Evolutionary conservation across 768 basidiomycete genomes (phyloP), one percentile per base, ranked within the genome.

Genomic region (Podaxis mareebaensis): DNA sequence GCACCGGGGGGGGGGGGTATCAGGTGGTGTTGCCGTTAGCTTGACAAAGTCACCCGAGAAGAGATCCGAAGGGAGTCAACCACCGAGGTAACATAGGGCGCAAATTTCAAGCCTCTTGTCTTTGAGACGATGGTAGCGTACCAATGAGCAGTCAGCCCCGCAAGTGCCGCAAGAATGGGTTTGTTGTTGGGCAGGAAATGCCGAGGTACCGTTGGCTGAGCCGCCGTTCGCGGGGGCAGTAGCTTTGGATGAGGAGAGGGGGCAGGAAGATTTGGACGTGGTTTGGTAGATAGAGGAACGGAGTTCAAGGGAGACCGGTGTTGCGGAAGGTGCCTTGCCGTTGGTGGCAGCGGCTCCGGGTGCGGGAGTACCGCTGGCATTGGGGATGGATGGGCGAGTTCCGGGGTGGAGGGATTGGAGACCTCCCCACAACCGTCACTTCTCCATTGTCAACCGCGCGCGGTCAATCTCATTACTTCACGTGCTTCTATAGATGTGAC

Each of bases 11-110:
- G 58, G 82, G 76, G 26, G 26, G 24, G 75, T 81, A 66, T 70
- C 79, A 65, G 73, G 71, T 20, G 73, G 72, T 5, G 76, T 74
- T 13, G 75, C 73, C 5, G 90, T 85, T 67, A 95, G 83, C 71
- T 91, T 93, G 67, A 99, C 92, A 75, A 99, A 99, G 78, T 98
- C 96, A 11, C 96, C 96, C 48, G 91, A 92, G 78, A 94, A 98
- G 91, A 99, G 94, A 33, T 87, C 88, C 0, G 92, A 92, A 0
- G 97, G 95, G 82, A 99, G 99, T 51, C 97, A 92, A 2, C 96
- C 97, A 64, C 95, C 93, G 64, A 95, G 88, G 75, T 98, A 99
- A 76, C 96, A 99, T 1, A 92, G 83, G 0, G 90, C 84, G 69
- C 96, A 99, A 46, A 99, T 84, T 66, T 93, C 91, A 72, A 95